These are phyloP conservation scores for Echeveria elegans DNA, from an alignment of 164 flowering plant genomes.

Conservation along the genomic window DNA sequence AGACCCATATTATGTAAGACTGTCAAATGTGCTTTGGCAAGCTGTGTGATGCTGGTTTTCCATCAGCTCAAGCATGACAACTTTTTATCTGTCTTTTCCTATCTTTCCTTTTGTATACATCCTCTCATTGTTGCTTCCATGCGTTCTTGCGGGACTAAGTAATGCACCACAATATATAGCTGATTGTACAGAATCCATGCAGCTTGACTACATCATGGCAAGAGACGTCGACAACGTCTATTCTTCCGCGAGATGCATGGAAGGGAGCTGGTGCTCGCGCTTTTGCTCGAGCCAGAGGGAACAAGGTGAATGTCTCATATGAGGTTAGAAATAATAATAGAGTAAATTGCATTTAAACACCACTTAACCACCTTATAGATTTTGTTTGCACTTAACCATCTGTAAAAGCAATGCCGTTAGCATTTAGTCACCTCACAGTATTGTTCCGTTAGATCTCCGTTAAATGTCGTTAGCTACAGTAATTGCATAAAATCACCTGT, in stretches of 20 bases:
- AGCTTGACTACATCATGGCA: constrained; percentile 37
- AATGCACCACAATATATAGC: constrained; percentile 63
- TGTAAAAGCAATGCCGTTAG: too few relatives aligned
- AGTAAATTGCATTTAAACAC: too few relatives aligned
- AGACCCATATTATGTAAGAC: too few relatives aligned
- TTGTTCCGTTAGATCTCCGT: too few relatives aligned
- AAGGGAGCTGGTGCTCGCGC: constrained; percentile 77
- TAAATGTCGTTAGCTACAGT: too few relatives aligned
- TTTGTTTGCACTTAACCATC: too few relatives aligned
- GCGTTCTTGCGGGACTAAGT: constrained; percentile 86
- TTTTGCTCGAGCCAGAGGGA: constrained; percentile 42
- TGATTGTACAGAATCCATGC: constrained; percentile 18
- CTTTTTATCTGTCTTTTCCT: not conserved
- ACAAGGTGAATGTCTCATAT: constrained; percentile 30
- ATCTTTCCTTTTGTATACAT: too few relatives aligned
- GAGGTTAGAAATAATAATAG: too few relatives aligned
- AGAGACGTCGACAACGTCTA: constrained; percentile 71
- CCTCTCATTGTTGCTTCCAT: constrained; percentile 57
- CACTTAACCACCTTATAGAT: too few relatives aligned
- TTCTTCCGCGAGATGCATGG: constrained; percentile 71
- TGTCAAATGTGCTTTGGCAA: not conserved
- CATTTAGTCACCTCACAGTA: too few relatives aligned
- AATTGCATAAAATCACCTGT: too few relatives aligned
- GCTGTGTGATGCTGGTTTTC: not conserved
- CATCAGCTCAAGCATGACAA: too few relatives aligned